Evolutionary conservation across 257 asterid species (phyloP).

Genomic region (Fraxinus americana): DNA sequence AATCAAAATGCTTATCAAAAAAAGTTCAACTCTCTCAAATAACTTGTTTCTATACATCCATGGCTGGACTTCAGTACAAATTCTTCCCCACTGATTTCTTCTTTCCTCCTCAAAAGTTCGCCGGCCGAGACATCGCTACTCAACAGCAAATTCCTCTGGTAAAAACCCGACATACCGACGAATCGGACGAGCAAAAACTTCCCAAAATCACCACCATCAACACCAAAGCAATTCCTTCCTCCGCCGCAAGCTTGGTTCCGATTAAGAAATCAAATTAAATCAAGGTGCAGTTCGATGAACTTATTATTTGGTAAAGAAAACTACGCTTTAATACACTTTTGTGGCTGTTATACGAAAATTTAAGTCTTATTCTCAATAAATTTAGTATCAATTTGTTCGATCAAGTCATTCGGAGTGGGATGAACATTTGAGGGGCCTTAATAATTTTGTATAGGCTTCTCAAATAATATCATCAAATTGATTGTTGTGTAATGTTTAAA

Average conservation of each 20-base stretch:
- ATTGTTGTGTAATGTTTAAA: not conserved
- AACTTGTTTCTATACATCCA: not conserved
- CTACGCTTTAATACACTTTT: not conserved
- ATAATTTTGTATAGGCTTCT: not conserved
- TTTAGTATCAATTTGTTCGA: not conserved
- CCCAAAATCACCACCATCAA: not conserved
- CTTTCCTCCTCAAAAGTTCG: slow-evolving; percentile 4
- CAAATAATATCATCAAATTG: not conserved
- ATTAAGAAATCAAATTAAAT: not conserved
- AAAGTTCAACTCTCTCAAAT: not conserved
- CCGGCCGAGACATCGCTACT: not conserved
- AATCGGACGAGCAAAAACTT: slow-evolving; percentile 13
- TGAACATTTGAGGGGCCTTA: not conserved
- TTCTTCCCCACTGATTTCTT: slow-evolving; percentile 27
- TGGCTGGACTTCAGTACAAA: slow-evolving; percentile 32
- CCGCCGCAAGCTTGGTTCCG: not conserved
- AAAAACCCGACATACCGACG: slow-evolving; percentile 5
- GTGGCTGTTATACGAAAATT: not conserved
- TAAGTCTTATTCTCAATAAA: not conserved
- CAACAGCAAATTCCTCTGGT: slow-evolving; percentile 8
- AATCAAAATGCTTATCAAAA: not conserved
- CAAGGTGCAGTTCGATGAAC: not conserved
- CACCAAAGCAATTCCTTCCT: slow-evolving; percentile 1
- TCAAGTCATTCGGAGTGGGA: not conserved
- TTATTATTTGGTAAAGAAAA: not conserved